phyloP scores from a whole-genome alignment of 352 stramenopile species.

The Phytophthora uliginosa region DNA sequence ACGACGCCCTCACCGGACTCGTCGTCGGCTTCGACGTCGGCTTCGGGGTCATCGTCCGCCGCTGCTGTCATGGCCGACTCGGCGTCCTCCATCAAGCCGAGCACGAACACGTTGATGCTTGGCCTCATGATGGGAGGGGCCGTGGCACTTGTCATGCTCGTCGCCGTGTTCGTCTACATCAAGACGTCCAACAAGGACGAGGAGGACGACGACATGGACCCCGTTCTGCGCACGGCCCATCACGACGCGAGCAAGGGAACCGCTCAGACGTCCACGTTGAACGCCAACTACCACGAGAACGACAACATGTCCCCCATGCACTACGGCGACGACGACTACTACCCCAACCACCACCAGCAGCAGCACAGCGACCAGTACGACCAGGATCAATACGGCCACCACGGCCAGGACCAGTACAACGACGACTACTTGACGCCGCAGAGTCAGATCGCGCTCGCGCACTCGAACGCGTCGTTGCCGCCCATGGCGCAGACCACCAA shows the following conservation, averaged over 20 bases:
- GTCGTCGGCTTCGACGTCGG: slow-evolving; percentile 22
- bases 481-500: slow-evolving; percentile 36
- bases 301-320: slow-evolving; percentile 41
- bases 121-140: slow-evolving; percentile 57
- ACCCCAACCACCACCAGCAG: slow-evolving; percentile 11
- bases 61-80: slow-evolving; percentile 42
- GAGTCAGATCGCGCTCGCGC: slow-evolving; percentile 61
- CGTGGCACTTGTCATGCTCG: slow-evolving; percentile 52
- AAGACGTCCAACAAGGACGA: slow-evolving; percentile 46
- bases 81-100: slow-evolving; percentile 21
- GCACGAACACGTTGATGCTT: slow-evolving; percentile 46
- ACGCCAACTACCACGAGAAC: slow-evolving; percentile 44
- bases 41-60: slow-evolving; percentile 19
- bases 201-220: slow-evolving; percentile 48
- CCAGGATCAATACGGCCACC: slow-evolving; percentile 33
- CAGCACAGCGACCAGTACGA: slow-evolving; percentile 29
- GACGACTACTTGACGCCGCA: slow-evolving; percentile 75
- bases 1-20: slow-evolving; percentile 14
- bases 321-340: slow-evolving; percentile 32
- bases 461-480: slow-evolving; percentile 51
- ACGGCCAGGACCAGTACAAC: slow-evolving; percentile 50
- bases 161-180: slow-evolving; percentile 65
- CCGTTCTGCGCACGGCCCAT: slow-evolving; percentile 20
- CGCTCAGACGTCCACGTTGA: slow-evolving; percentile 37
- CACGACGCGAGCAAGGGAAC: slow-evolving; percentile 21